phyloP scores from a whole-genome alignment of 2,329 filamentous ascomycete genomes.

The Hortaea sp. region DNA sequence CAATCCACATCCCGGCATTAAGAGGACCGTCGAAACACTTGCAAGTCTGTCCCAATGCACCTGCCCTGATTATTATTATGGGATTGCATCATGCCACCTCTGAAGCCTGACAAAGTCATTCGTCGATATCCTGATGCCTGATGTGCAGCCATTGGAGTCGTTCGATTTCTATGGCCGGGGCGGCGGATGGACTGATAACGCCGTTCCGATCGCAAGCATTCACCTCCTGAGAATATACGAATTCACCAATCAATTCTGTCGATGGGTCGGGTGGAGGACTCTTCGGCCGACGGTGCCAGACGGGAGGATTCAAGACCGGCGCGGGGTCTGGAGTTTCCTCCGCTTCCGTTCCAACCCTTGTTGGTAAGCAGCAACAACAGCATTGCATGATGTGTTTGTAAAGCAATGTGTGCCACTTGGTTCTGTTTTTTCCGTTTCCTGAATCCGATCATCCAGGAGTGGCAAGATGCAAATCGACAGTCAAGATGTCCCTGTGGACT shows the following conservation, averaged over 20 bases:
- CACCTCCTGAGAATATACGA: too few relatives aligned
- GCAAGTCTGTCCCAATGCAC: too few relatives aligned
- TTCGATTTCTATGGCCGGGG: not conserved
- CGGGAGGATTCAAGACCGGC: not conserved
- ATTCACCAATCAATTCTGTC: not conserved
- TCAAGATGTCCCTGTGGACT: not conserved
- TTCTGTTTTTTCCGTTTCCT: too few relatives aligned
- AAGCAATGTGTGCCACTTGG: too few relatives aligned
- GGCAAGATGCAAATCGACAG: not conserved
- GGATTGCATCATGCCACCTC: too few relatives aligned
- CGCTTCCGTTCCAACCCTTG: constrained; percentile 1
- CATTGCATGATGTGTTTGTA: not conserved
- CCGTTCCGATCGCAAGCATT: not conserved
- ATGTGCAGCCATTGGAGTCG: not conserved
- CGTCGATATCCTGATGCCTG: not conserved
- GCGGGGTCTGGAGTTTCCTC: not conserved
- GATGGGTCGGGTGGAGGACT: not conserved
- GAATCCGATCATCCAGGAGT: not conserved
- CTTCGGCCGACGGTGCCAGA: not conserved
- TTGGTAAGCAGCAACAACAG: constrained; percentile 1
- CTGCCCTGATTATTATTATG: too few relatives aligned
- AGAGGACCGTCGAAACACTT: too few relatives aligned
- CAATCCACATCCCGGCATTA: too few relatives aligned
- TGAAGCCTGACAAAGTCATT: not conserved
- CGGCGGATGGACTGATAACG: not conserved